These are phyloP conservation scores for Metschnikowia reukaufii DNA, from an alignment of 805 yeast genomes.

Conservation along the genomic window DNA sequence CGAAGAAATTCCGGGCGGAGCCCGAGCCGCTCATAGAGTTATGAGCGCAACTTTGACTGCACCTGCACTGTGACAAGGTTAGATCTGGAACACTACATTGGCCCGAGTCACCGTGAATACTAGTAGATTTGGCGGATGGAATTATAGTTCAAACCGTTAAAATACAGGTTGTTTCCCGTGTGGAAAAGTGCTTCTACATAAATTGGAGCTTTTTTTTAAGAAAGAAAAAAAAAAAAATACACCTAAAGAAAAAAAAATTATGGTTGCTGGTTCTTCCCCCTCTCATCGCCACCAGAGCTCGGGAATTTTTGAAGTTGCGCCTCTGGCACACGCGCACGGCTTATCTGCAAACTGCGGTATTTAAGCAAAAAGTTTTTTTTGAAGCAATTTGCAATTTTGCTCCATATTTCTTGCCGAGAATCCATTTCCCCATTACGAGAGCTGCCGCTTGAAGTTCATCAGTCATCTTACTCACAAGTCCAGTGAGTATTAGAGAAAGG, in stretches of 20 bases:
- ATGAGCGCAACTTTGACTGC: conserved; percentile 12
- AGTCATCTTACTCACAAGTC: conserved; percentile 31
- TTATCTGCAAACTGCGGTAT: conserved; percentile 1
- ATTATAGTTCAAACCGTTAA: too few relatives aligned
- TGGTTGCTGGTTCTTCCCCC: too few relatives aligned
- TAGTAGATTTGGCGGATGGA: too few relatives aligned
- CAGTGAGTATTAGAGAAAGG: conserved; percentile 29
- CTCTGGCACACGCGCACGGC: not conserved
- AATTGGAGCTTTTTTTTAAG: too few relatives aligned
- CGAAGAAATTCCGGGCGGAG: conserved; percentile 24
- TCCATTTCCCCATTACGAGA: conserved; percentile 35
- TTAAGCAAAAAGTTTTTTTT: not conserved
- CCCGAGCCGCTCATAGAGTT: conserved; percentile 45
- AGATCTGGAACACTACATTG: not conserved
- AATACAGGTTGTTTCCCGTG: too few relatives aligned
- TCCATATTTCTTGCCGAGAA: conserved; percentile 4
- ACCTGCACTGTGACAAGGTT: too few relatives aligned
- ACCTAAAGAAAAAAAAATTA: not conserved
- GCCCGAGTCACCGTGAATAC: too few relatives aligned
- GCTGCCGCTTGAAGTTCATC: conserved; percentile 50
- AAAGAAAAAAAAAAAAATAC: too few relatives aligned
- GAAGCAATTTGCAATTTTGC: not conserved
- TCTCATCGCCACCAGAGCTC: not conserved
- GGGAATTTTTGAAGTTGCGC: not conserved
- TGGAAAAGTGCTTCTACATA: too few relatives aligned